These are phyloP conservation scores for Cornus kousa DNA, from an alignment of 148 eudicot species.

Conservation along the genomic window DNA sequence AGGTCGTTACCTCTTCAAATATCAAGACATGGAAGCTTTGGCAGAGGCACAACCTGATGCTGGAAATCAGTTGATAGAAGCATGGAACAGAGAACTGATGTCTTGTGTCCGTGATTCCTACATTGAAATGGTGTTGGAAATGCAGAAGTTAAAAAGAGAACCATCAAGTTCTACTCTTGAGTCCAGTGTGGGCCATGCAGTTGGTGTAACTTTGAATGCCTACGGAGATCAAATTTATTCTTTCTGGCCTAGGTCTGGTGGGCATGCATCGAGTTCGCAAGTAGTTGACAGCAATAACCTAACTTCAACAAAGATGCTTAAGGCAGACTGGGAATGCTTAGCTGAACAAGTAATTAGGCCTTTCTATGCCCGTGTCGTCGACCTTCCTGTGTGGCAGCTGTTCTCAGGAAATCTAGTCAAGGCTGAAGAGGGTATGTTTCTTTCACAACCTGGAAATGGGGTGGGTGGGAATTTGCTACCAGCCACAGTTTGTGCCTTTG, in stretches of 20 bases:
- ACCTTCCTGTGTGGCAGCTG: slow-evolving; percentile 93
- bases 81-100: slow-evolving; percentile 96
- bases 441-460: slow-evolving; percentile 83
- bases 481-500: slow-evolving; percentile 89
- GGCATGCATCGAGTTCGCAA: slow-evolving; percentile 31
- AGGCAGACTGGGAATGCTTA: slow-evolving; percentile 80
- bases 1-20: slow-evolving; percentile 88
- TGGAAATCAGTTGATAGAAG: slow-evolving; percentile 87
- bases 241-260: slow-evolving; percentile 85
- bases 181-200: slow-evolving; percentile 37
- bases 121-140: slow-evolving; percentile 62
- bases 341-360: slow-evolving; percentile 83
- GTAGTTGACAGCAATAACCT: slow-evolving; percentile 21
- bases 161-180: slow-evolving; percentile 56
- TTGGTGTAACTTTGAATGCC: slow-evolving; percentile 48
- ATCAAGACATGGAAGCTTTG: slow-evolving; percentile 45
- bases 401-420: slow-evolving; percentile 84
- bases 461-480: slow-evolving; percentile 81
- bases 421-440: slow-evolving; percentile 98
- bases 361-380: slow-evolving; percentile 75
- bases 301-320: slow-evolving; percentile 31
- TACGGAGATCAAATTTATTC: slow-evolving; percentile 60
- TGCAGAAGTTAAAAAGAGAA: slow-evolving; percentile 72
- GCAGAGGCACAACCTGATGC: slow-evolving; percentile 65
- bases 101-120: slow-evolving; percentile 94